These are phyloP conservation scores for Terfezia boudieri DNA, from an alignment of 495 filamentous ascomycete species.

Conservation along the genomic window DNA sequence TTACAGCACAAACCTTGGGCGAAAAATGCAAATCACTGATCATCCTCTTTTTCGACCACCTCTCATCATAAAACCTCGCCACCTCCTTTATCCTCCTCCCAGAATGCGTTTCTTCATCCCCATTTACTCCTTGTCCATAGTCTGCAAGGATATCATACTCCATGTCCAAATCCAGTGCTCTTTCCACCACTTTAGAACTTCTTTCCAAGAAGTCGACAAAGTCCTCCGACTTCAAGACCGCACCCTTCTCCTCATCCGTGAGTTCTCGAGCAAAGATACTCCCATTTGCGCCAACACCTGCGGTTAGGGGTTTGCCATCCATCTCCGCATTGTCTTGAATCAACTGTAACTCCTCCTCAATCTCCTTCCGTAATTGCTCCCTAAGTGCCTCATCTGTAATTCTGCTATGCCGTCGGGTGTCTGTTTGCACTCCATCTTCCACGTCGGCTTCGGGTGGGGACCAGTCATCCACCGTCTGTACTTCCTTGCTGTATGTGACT, in stretches of 20 bases:
- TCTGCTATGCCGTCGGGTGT: conserved; percentile 34
- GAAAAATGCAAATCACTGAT: conserved; percentile 83
- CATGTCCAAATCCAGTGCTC: conserved; percentile 60
- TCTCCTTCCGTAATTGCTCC: conserved; percentile 62
- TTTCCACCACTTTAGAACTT: conserved; percentile 91
- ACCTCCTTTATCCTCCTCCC: conserved; percentile 63
- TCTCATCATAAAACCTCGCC: conserved; percentile 78
- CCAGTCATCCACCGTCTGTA: conserved; percentile 57
- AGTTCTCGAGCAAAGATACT: conserved; percentile 59
- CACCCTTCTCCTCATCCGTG: conserved; percentile 66
- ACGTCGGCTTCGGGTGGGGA: conserved; percentile 47
- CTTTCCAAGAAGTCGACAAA: conserved; percentile 90
- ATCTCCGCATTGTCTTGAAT: conserved; percentile 28
- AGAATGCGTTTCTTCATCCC: conserved; percentile 56
- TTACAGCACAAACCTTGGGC: conserved; percentile 38
- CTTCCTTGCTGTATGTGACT: conserved; percentile 83
- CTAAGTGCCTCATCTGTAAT: conserved; percentile 65
- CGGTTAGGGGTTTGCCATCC: conserved; percentile 22
- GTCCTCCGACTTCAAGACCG: conserved; percentile 75
- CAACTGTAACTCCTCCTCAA: conserved; percentile 65
- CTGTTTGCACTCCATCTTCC: conserved; percentile 21
- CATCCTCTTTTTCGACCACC: conserved; percentile 95
- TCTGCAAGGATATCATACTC: conserved; percentile 89
- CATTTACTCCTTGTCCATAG: conserved; percentile 64
- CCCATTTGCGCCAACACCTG: conserved; percentile 8